Conservation (phyloP, 768 basidiomycete genomes). For the Tricholoma saponaceum region DNA sequence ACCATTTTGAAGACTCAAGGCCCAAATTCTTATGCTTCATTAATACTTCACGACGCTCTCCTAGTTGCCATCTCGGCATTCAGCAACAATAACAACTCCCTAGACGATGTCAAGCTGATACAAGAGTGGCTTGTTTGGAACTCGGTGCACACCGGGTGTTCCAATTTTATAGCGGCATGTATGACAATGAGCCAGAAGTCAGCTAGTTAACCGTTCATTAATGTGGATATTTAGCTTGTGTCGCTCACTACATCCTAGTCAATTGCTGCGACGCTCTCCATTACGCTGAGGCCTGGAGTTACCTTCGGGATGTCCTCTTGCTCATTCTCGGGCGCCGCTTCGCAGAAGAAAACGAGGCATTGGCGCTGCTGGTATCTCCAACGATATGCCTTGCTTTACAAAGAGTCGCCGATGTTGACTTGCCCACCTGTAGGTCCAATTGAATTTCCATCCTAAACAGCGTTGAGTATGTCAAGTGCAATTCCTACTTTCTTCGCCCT, state of each 20-base stretch:
- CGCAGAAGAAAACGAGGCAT: slow-evolving; percentile 41
- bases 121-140: slow-evolving; percentile 35
- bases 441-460: not conserved
- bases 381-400: slow-evolving; percentile 47
- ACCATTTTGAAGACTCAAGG: slow-evolving; percentile 2
- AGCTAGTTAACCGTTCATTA: not conserved
- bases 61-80: slow-evolving; percentile 30
- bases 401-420: slow-evolving; percentile 28
- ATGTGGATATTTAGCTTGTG: slow-evolving; percentile 33
- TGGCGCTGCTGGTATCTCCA: slow-evolving; percentile 47
- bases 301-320: slow-evolving; percentile 45
- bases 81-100: slow-evolving; percentile 10
- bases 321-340: slow-evolving; percentile 44
- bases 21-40: not conserved
- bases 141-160: slow-evolving; percentile 21
- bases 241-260: slow-evolving; percentile 40
- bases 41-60: slow-evolving; percentile 29
- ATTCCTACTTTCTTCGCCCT: slow-evolving; percentile 39
- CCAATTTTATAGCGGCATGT: slow-evolving; percentile 39
- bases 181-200: not conserved
- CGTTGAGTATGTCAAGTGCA: slow-evolving; percentile 14
- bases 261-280: slow-evolving; percentile 30
- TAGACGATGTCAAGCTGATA: slow-evolving; percentile 7
- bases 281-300: slow-evolving; percentile 50
- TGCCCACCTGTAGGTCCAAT: slow-evolving; percentile 21